Evolutionary conservation across 2,329 filamentous ascomycete genomes (phyloP), one percentile per base, ranked within the genome.

Genomic region (Calycina herbarum): DNA sequence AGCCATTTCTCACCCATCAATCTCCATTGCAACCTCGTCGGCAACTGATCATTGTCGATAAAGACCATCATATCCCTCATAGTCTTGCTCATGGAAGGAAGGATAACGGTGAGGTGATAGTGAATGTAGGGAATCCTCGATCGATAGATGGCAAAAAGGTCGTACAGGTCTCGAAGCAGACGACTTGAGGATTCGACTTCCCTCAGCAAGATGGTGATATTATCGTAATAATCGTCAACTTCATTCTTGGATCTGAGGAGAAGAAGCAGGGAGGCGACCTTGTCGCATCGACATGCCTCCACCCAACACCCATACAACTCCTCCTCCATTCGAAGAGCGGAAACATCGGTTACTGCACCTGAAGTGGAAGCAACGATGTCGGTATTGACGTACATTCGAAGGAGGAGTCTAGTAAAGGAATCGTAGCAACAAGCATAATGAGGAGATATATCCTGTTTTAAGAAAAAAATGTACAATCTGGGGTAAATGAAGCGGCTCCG

Each of bases 1-100:
- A 79, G 80, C 80, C 88, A 81, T 5, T 78, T 76, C 73, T 86
- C 80, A 71, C 83, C 86, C 84, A 88, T 87, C 69, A 80, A 81
- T 54, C 81, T 80, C 86, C 86, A 89, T 63, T 85, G 80, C 42
- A 79, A 77, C 67, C 82, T 79, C 63, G 80, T 81, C 20, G 79
- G 77, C 54, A 82, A 69, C 4, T 78, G 78, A 42, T 78, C 80
- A 71, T 87, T 82, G 40, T 85, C 81, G 70, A 85, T 82, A 73
- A 81, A 81, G 8, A 66, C 67, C 51, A 76, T 80, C 68, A 89
- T 87, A 67, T 87, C 85, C 54, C 79, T 74, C 17, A 89, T 74
- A 0, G 82, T 83, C 64, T 78, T 80, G 62, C 78, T 79, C 20
- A 88, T 76, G 64, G 85, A 86, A 0, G 86, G 86, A 1, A 89